Evolutionary conservation across 2,329 filamentous ascomycete species (phyloP).

Genomic region (Colletotrichum salicis): DNA sequence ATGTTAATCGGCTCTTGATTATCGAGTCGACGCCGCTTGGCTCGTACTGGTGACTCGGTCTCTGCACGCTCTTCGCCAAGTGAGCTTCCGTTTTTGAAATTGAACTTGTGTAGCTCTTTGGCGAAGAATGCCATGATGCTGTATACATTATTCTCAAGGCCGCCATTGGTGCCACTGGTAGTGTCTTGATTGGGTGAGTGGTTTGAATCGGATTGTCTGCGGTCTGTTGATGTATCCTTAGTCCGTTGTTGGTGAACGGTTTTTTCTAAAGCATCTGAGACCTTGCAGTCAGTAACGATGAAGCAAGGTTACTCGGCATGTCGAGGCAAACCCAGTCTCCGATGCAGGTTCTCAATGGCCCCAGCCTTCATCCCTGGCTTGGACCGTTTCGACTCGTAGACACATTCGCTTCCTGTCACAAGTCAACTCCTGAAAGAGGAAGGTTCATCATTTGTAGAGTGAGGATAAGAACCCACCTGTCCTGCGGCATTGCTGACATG

Average conservation of each 20-base stretch:
- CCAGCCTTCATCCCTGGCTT: slow-evolving; percentile 41
- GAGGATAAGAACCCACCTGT: slow-evolving; percentile 39
- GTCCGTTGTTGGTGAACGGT: slow-evolving; percentile 12
- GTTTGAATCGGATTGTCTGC: slow-evolving; percentile 25
- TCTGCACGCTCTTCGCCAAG: slow-evolving; percentile 15
- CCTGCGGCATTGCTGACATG: slow-evolving; percentile 44
- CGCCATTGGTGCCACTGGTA: neutral
- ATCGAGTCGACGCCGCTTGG: slow-evolving; percentile 29
- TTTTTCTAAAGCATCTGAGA: slow-evolving; percentile 37
- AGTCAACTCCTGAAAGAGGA: neutral
- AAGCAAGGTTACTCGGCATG: no score
- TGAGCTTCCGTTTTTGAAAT: neutral
- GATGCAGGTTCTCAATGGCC: slow-evolving; percentile 38
- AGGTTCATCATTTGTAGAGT: slow-evolving; percentile 18
- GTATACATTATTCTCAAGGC: slow-evolving; percentile 23
- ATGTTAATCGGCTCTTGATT: neutral
- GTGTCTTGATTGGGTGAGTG: neutral
- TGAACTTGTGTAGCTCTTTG: slow-evolving; percentile 38
- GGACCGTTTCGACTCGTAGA: slow-evolving; percentile 40
- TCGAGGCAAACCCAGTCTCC: slow-evolving; percentile 37
- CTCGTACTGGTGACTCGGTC: slow-evolving; percentile 1
- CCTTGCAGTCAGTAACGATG: neutral
- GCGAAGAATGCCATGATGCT: slow-evolving; percentile 28
- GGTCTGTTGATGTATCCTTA: slow-evolving; percentile 3
- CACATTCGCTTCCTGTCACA: slow-evolving; percentile 33